Evolutionary conservation across 306 rosid genomes (phyloP).

Genomic region (Trifolium subterraneum): DNA sequence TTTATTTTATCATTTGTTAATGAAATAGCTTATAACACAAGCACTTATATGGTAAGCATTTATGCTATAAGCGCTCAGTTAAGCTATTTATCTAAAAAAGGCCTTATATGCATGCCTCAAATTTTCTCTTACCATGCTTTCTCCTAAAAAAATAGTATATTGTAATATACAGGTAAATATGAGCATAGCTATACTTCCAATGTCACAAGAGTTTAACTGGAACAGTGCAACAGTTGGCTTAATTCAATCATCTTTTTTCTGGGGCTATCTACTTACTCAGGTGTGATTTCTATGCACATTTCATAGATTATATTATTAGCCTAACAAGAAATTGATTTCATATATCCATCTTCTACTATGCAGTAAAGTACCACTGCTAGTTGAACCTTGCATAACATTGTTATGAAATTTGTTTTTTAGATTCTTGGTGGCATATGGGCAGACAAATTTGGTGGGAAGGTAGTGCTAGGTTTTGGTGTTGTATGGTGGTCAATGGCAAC

Average conservation of each 20-base stretch:
- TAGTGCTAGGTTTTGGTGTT: constrained; percentile 89
- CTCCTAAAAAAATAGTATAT: too few species aligned
- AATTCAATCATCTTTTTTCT: constrained; percentile 94
- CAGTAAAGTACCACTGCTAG: background rate
- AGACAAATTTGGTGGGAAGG: constrained; percentile 93
- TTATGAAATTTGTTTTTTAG: constrained; percentile 43
- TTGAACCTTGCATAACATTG: constrained; percentile 20
- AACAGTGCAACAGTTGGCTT: constrained; percentile 92
- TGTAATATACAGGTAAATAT: constrained; percentile 72
- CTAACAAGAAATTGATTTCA: constrained; percentile 18
- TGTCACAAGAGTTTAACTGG: constrained; percentile 91
- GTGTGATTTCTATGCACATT: constrained; percentile 48
- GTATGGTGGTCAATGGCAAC: constrained; percentile 98
- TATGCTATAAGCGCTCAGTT: background rate
- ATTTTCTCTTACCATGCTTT: background rate
- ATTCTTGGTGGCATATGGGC: constrained; percentile 98
- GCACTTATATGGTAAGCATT: too few species aligned
- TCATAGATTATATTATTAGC: constrained; percentile 1
- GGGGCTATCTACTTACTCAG: constrained; percentile 98
- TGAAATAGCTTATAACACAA: background rate
- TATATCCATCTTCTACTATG: constrained; percentile 16
- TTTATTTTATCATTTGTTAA: background rate
- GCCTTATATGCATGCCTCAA: too few species aligned
- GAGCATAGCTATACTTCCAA: constrained; percentile 98
- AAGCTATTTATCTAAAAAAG: too few species aligned